Evolutionary conservation across 2,329 filamentous ascomycete species (phyloP).

Genomic region (Ampelomyces quisqualis): DNA sequence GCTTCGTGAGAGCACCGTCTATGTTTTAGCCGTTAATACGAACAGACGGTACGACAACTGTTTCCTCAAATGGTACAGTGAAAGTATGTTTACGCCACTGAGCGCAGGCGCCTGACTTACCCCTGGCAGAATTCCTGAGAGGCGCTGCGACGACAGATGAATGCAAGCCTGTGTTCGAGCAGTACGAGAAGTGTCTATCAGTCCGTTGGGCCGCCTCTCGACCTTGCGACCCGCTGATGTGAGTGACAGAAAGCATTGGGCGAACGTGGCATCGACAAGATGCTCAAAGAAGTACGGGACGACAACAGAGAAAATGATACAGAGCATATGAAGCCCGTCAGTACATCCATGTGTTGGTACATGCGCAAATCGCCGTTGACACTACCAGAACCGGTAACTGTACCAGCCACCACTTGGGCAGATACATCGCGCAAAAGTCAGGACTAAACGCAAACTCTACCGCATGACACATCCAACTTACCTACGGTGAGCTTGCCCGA

Average conservation of each 20-base stretch:
- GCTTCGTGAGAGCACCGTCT: neutral
- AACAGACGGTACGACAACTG: constrained; percentile 89
- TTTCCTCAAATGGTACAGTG: constrained; percentile 99
- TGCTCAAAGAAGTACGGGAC: constrained; percentile 87
- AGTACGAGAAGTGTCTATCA: constrained; percentile 83
- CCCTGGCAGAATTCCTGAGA: constrained; percentile 71
- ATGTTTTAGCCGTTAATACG: constrained; percentile 1
- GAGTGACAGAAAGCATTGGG: constrained; percentile 72
- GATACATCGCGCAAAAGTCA: too few relatives aligned
- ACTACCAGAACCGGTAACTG: constrained; percentile 1
- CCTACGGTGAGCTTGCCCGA: too few relatives aligned
- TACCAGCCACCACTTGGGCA: too few relatives aligned
- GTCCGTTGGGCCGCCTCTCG: constrained; percentile 54
- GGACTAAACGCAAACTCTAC: too few relatives aligned
- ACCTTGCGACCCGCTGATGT: neutral
- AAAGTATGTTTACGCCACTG: constrained; percentile 66
- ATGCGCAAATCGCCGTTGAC: too few relatives aligned
- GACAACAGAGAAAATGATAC: constrained; percentile 86
- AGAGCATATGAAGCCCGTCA: constrained; percentile 57
- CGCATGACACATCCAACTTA: too few relatives aligned
- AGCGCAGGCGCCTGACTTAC: neutral
- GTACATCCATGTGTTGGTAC: constrained; percentile 2
- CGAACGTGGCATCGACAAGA: constrained; percentile 85
- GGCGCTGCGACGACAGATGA: constrained; percentile 82
- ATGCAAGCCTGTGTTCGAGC: constrained; percentile 80